Evolutionary conservation across 202 grass and related monocot species (phyloP).

Genomic region (Setaria viridis): DNA sequence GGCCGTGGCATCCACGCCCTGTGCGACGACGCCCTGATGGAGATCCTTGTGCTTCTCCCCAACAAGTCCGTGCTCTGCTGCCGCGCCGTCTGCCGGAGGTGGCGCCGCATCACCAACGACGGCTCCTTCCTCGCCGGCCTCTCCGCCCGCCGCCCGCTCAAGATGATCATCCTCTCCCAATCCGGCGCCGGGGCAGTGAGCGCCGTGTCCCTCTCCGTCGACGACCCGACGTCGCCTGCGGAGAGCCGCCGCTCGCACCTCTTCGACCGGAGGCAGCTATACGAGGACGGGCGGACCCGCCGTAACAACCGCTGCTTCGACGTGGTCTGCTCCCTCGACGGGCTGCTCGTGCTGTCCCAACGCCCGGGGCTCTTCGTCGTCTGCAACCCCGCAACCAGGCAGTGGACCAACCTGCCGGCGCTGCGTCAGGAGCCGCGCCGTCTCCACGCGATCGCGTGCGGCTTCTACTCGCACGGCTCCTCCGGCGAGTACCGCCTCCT

Average conservation of each 20-base stretch:
- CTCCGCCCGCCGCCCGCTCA: background rate
- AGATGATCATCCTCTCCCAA: background rate
- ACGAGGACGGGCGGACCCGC: no score
- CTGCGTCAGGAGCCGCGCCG: background rate
- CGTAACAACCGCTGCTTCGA: no score
- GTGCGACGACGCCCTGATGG: no score
- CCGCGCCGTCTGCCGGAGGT: no score
- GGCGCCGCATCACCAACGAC: no score
- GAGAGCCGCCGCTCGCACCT: background rate
- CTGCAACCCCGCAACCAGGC: background rate
- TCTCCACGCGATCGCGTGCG: background rate
- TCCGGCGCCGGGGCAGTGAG: background rate
- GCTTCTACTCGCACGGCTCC: background rate
- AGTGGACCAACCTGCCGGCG: background rate
- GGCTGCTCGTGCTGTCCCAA: background rate
- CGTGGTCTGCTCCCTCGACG: background rate
- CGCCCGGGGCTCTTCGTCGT: background rate
- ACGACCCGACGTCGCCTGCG: background rate
- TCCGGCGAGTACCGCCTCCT: constrained; percentile 9
- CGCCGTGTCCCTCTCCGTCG: background rate
- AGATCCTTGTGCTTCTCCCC: no score
- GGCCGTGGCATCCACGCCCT: no score
- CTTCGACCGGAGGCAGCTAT: background rate
- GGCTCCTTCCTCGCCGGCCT: background rate
- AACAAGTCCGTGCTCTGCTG: no score